phyloP scores from a whole-genome alignment of 495 filamentous ascomycete genomes.

The Xylaria curta region DNA sequence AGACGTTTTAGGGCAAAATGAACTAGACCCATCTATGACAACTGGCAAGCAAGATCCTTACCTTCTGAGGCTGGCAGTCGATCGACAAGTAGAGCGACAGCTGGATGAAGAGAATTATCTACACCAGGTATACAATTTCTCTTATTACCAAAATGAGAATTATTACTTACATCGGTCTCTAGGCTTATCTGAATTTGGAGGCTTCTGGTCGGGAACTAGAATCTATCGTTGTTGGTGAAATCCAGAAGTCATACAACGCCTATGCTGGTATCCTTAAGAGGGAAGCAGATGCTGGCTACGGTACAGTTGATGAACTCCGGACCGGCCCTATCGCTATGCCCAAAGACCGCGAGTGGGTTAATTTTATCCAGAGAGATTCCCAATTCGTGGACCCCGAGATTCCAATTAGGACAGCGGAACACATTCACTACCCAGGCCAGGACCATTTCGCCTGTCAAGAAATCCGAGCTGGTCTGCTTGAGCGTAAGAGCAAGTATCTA shows the following conservation, averaged over 20 bases:
- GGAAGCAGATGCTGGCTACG: slow-evolving; percentile 82
- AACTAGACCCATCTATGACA: slow-evolving; percentile 74
- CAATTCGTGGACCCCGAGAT: slow-evolving; percentile 87
- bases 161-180: slow-evolving; percentile 18
- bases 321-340: slow-evolving; percentile 85
- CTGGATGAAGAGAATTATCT: slow-evolving; percentile 97
- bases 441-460: slow-evolving; percentile 87
- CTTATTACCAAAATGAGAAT: background rate
- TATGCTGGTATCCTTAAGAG: slow-evolving; percentile 87
- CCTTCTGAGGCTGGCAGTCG: slow-evolving; percentile 80
- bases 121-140: slow-evolving; percentile 70
- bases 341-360: slow-evolving; percentile 87
- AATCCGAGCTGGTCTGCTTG: slow-evolving; percentile 85
- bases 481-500: slow-evolving; percentile 97
- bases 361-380: slow-evolving; percentile 81
- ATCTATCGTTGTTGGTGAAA: slow-evolving; percentile 93
- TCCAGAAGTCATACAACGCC: slow-evolving; percentile 95
- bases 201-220: slow-evolving; percentile 93
- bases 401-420: slow-evolving; percentile 76
- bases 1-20: slow-evolving; percentile 76
- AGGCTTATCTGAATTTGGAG: slow-evolving; percentile 96
- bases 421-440: slow-evolving; percentile 92
- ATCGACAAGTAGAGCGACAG: slow-evolving; percentile 87
- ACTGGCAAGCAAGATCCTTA: slow-evolving; percentile 91
- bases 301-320: slow-evolving; percentile 81